Conservation (phyloP, 805 yeast genomes). For the Maudiozyma saulgeensis region DNA sequence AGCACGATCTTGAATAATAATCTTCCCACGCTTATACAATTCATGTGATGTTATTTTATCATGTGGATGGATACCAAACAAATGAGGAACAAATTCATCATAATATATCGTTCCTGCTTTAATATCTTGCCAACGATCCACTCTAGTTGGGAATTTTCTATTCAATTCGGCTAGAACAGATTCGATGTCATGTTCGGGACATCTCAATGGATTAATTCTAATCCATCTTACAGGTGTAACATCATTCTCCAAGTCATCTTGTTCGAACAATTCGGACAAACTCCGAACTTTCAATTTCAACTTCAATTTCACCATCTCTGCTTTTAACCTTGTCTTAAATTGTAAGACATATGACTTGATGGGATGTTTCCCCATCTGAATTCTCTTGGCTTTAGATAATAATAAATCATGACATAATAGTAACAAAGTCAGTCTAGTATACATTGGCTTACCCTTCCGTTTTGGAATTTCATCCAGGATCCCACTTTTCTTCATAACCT, state of each 20-base stretch:
- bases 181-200: slow-evolving; percentile 23
- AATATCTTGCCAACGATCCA: slow-evolving; percentile 34
- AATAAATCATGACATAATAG: slow-evolving; percentile 75
- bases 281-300: slow-evolving; percentile 56
- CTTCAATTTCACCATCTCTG: slow-evolving; percentile 73
- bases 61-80: slow-evolving; percentile 75
- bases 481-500: slow-evolving; percentile 57
- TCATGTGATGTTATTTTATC: slow-evolving; percentile 60
- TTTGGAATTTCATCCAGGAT: slow-evolving; percentile 42
- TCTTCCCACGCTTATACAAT: slow-evolving; percentile 62
- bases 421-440: slow-evolving; percentile 29
- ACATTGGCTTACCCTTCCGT: slow-evolving; percentile 41
- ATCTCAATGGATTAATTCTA: slow-evolving; percentile 57
- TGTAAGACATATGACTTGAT: slow-evolving; percentile 71
- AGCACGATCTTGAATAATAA: slow-evolving; percentile 92
- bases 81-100: slow-evolving; percentile 64
- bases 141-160: slow-evolving; percentile 37
- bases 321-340: slow-evolving; percentile 71
- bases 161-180: slow-evolving; percentile 17
- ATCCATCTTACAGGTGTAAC: slow-evolving; percentile 77
- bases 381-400: slow-evolving; percentile 64
- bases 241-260: slow-evolving; percentile 36
- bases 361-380: slow-evolving; percentile 83
- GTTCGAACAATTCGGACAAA: slow-evolving; percentile 44
- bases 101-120: slow-evolving; percentile 52